A percentile compares a stretch with the other conserved stretches of the same genome.
phyloP scores from a whole-genome alignment of 371 early-diverging fungal genomes.

The Rhizomucor pusillus region DNA sequence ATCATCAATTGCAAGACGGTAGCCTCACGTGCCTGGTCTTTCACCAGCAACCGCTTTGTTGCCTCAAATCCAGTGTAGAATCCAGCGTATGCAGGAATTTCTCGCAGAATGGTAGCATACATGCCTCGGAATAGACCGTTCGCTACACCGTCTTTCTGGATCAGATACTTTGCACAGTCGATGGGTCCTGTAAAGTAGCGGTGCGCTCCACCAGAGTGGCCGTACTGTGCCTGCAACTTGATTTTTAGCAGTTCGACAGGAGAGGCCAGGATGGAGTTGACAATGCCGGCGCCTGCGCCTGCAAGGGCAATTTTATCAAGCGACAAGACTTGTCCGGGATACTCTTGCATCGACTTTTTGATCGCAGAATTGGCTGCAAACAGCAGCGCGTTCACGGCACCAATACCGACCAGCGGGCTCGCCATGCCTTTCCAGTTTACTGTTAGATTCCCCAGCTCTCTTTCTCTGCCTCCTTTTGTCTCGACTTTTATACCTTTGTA shows the following conservation, averaged over 20 bases:
- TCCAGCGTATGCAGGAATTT: slow-evolving; percentile 84
- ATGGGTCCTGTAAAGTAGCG: slow-evolving; percentile 55
- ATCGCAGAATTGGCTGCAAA: slow-evolving; percentile 75
- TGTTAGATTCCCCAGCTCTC: slow-evolving; percentile 12
- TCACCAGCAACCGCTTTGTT: slow-evolving; percentile 59
- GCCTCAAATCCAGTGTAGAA: slow-evolving; percentile 82
- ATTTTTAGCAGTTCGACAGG: slow-evolving; percentile 85
- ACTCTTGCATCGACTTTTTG: slow-evolving; percentile 50
- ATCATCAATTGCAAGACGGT: slow-evolving; percentile 62
- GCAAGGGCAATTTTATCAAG: slow-evolving; percentile 71
- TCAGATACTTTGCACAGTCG: slow-evolving; percentile 63
- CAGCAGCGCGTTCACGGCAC: slow-evolving; percentile 79
- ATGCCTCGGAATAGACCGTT: slow-evolving; percentile 78
- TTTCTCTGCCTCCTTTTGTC: neutral
- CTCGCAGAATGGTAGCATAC: slow-evolving; percentile 74
- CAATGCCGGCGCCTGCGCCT: slow-evolving; percentile 75
- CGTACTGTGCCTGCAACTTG: slow-evolving; percentile 76
- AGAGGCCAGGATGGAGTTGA: slow-evolving; percentile 72
- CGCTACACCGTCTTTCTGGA: slow-evolving; percentile 59
- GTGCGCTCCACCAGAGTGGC: slow-evolving; percentile 17
- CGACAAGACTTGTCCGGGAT: slow-evolving; percentile 35
- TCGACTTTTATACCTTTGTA: slow-evolving; percentile 63
- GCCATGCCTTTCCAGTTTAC: slow-evolving; percentile 79
- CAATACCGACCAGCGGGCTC: slow-evolving; percentile 78
- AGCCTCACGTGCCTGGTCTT: slow-evolving; percentile 40